Evolutionary conservation across 2,329 filamentous ascomycete species (phyloP), one percentile per base, ranked within the genome.

Genomic region (Thyridium curvatum): DNA sequence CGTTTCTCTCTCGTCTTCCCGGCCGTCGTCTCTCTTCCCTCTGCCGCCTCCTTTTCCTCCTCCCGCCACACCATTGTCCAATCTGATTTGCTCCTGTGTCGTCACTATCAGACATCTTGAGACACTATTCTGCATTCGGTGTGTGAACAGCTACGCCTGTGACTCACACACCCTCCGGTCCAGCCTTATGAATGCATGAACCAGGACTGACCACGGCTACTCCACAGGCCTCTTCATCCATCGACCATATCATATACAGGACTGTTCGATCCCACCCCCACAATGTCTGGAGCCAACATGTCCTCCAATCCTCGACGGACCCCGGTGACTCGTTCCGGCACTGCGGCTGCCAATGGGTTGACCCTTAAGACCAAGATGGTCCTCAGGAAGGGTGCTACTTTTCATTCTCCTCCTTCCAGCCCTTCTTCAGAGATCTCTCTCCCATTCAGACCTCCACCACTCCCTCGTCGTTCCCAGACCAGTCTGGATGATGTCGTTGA

Each of bases 301-400:
- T 54, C 54, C 50, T 47, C 58, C 56, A 66, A 65, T 50, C 61
- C 62, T 30, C 61, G 58, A 46, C 57, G 55, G 46, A 59, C 58
- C 46, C 59, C 62, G 57, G 59, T 66, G 65, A 66, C 64, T 66
- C 63, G 61, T 50, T 53, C 61, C 45, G 61, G 60, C 44, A 55
- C 63, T 46, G 62, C 59, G 55, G 55, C 56, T 50, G 54, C 54
- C 53, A 53, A 62, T 58, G 63, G 54, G 50, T 54, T 72, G 50
- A 61, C 56, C 45, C 59, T 73, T 64, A 73, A 74, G 60, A 73
- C 68, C 52, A 74, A 68, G 61, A 65, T 74, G 60, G 64, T 68
- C 59, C 72, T 88, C 61, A 74, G 70, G 58, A 88, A 87, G 68
- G 80, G 80, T 53, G 79, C 82, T 39, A 87, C 84, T 51, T 79